Base-by-base conservation (phyloP, 2,329 filamentous ascomycete species). In the Penicillium hesseltinei region DNA sequence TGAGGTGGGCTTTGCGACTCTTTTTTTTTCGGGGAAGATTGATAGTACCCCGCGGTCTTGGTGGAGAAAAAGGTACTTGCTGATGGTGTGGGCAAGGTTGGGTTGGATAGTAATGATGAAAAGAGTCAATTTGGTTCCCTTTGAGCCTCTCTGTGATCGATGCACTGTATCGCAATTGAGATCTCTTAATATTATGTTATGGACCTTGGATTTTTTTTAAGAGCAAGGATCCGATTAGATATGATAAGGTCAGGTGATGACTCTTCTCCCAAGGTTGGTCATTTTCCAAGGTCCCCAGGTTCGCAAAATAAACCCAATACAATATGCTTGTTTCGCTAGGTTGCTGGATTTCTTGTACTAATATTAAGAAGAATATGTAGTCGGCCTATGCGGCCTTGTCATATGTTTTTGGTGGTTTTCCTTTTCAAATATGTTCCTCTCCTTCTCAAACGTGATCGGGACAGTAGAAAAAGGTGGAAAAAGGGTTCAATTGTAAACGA, bases 1-100 rank as follows among this genome's bases (percentile, higher is more conserved):
- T 33, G 4, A 19, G 15, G 47, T 38, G 21, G 23, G 21, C 31
- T 40, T 53, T 51, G 49, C 35, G 35, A 23, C 53, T 35, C 8
- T 27, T 49, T 42, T 46, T 17, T 42, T 39, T 48, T 25, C 8
- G 44, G 44, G 42, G 29, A 27, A 9, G 38, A 48, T 10, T 29
- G 45, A 35, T 53, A 48, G 48, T 62, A 57, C 57, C 61, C 61
- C 61, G 59, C 61, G 48, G 54, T 31, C 17, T 47, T 27, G 36
- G 23, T 53, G 56, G 42, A 38, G 52, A 36, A 19, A 31, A 31
- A 36, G 23, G 17, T 13, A 10, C 27, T 48, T 48, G 27, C 7
- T 40, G 27, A 23, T 42, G 27, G 44, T 33, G 25, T 35, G 17
- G 35, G 21, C 6, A 25, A 21, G 8, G 11, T n/a, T 19, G 27